Percentiles rank a stretch among this genome's conserved stretches.
These are phyloP conservation scores for Populus trichocarpa DNA, from an alignment of 441 rosid genomes.

Conservation along the genomic window DNA sequence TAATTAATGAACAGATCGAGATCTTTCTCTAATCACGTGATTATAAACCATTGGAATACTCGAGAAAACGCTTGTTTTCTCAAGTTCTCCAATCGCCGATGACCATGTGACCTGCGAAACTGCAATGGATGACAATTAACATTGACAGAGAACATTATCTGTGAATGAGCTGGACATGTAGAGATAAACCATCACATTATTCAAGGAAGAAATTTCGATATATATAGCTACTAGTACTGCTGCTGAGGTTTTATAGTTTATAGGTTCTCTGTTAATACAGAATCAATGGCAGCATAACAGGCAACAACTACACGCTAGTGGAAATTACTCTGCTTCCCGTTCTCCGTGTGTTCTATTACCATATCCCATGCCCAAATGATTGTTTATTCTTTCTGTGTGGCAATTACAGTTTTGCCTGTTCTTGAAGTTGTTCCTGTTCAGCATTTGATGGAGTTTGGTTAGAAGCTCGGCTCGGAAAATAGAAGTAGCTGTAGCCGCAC, in stretches of 20 bases:
- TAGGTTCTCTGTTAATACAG: background rate
- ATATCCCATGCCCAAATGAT: background rate
- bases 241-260: background rate
- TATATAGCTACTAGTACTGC: background rate
- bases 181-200: background rate
- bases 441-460: constrained; percentile 10
- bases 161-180: background rate
- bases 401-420: constrained; percentile 41
- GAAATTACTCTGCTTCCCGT: background rate
- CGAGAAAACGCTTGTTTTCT: background rate
- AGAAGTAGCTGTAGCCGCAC: background rate
- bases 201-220: background rate
- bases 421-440: constrained; percentile 78
- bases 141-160: background rate
- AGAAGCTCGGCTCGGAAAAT: background rate
- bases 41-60: background rate
- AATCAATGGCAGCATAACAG: background rate
- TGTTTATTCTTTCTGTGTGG: background rate
- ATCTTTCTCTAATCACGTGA: background rate
- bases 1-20: background rate
- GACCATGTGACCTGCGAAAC: background rate
- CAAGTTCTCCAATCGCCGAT: background rate
- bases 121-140: background rate
- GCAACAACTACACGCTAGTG: background rate
- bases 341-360: background rate